These are phyloP conservation scores for Candolleomyces eurysporus DNA, from an alignment of 768 basidiomycete species.

Conservation along the genomic window DNA sequence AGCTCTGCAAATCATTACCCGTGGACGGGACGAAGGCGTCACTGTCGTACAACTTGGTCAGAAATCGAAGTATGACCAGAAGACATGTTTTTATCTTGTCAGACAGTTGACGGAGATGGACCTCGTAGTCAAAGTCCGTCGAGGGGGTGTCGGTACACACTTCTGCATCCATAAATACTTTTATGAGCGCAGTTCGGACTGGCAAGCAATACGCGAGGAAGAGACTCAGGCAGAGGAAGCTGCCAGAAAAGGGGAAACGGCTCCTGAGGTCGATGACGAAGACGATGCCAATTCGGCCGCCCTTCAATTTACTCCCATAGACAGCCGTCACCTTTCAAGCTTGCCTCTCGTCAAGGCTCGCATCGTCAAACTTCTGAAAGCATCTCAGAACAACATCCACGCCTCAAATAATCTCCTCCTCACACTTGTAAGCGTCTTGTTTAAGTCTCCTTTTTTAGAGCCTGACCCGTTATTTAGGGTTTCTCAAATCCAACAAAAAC, in stretches of 20 bases:
- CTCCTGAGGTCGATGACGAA: constrained; percentile 35
- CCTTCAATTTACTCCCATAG: constrained; percentile 69
- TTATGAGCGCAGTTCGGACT: constrained; percentile 70
- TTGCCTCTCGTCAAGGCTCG: constrained; percentile 68
- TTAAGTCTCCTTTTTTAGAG: not conserved
- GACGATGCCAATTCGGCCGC: constrained; percentile 24
- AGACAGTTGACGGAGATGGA: constrained; percentile 71
- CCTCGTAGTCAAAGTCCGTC: constrained; percentile 74
- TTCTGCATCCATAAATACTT: constrained; percentile 84
- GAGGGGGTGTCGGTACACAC: constrained; percentile 73
- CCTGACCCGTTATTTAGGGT: constrained; percentile 45
- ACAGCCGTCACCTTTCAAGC: constrained; percentile 75
- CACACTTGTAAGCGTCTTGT: constrained; percentile 55
- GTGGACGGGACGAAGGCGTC: constrained; percentile 73
- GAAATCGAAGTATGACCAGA: constrained; percentile 81
- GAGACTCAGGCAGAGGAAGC: constrained; percentile 49
- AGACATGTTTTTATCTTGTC: constrained; percentile 85
- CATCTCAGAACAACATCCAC: constrained; percentile 69
- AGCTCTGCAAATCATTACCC: constrained; percentile 80
- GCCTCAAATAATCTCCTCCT: constrained; percentile 74
- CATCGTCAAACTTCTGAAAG: constrained; percentile 68
- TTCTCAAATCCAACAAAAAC: constrained; percentile 72
- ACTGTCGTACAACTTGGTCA: constrained; percentile 77
- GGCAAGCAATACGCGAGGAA: constrained; percentile 75
- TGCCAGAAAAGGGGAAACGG: constrained; percentile 20